Evolutionary conservation across 116 monocot genomes (phyloP).

Genomic region (Papilionanthe hybrid): DNA sequence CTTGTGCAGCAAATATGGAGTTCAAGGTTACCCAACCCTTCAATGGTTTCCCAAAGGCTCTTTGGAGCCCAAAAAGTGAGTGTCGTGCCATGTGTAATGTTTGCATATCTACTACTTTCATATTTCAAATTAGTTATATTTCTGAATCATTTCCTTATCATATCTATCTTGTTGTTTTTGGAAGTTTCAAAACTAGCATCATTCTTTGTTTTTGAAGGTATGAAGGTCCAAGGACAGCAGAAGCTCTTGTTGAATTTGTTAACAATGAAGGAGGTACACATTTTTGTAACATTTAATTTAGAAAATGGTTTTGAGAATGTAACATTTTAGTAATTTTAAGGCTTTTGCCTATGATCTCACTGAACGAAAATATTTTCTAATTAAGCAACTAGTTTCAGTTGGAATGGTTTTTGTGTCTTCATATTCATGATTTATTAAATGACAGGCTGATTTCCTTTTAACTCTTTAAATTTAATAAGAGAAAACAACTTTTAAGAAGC

Average conservation of each 20-base stretch:
- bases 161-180: neutral
- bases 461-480: no score
- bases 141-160: neutral
- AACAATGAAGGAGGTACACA: conserved; percentile 43
- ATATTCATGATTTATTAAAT: neutral
- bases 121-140: neutral
- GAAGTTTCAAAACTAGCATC: neutral
- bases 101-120: neutral
- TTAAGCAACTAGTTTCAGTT: neutral
- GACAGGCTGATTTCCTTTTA: neutral
- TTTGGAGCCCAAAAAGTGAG: conserved; percentile 46
- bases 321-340: neutral
- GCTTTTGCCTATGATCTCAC: neutral
- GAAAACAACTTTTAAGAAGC: no score
- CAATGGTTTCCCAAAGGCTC: conserved; percentile 54
- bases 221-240: conserved; percentile 40
- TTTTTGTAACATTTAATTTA: neutral
- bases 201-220: conserved; percentile 21
- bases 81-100: neutral
- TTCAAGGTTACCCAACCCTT: conserved; percentile 46
- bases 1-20: conserved; percentile 47
- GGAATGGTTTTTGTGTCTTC: neutral
- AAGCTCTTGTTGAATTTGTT: conserved; percentile 41
- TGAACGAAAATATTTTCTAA: neutral
- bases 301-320: neutral